Conservation (phyloP, 306 rosid genomes). For the Sesbania bispinosa region DNA sequence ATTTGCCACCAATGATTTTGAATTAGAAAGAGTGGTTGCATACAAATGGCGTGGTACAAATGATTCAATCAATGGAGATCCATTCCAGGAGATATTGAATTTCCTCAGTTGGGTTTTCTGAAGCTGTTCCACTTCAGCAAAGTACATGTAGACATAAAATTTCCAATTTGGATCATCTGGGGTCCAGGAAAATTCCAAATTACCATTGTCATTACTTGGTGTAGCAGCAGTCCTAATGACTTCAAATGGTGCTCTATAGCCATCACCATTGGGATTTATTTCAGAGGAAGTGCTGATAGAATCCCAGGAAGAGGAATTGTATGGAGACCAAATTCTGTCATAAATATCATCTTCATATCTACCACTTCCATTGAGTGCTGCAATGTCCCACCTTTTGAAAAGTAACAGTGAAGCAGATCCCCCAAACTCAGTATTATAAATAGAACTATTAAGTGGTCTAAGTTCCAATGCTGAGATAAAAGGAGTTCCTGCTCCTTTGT, state of each 20-base stretch:
- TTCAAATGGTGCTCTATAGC: slow-evolving; percentile 50
- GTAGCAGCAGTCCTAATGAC: slow-evolving; percentile 51
- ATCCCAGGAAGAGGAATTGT: slow-evolving; percentile 41
- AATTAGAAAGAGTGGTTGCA: slow-evolving; percentile 34
- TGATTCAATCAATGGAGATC: slow-evolving; percentile 40
- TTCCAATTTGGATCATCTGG: slow-evolving; percentile 30
- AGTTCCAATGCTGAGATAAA: slow-evolving; percentile 70
- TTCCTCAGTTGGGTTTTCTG: slow-evolving; percentile 44
- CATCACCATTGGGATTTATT: slow-evolving; percentile 37
- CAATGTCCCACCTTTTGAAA: slow-evolving; percentile 49
- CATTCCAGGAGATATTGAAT: slow-evolving; percentile 60
- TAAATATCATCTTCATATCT: slow-evolving; percentile 58
- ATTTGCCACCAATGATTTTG: slow-evolving; percentile 47
- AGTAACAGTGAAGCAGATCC: slow-evolving; percentile 48
- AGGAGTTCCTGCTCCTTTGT: slow-evolving; percentile 63
- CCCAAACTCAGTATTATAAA: slow-evolving; percentile 48
- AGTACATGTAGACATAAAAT: slow-evolving; percentile 49
- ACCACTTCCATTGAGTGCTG: slow-evolving; percentile 41
- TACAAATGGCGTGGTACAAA: slow-evolving; percentile 37
- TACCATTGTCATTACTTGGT: slow-evolving; percentile 33
- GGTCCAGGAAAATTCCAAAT: slow-evolving; percentile 52
- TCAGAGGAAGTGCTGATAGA: slow-evolving; percentile 31
- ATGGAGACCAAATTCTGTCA: slow-evolving; percentile 55
- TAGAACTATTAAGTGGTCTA: slow-evolving; percentile 50
- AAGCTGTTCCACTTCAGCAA: slow-evolving; percentile 56